Evolutionary conservation across 371 early-diverging fungal genomes (phyloP).

Genomic region (Zopfochytrium polystomum): DNA sequence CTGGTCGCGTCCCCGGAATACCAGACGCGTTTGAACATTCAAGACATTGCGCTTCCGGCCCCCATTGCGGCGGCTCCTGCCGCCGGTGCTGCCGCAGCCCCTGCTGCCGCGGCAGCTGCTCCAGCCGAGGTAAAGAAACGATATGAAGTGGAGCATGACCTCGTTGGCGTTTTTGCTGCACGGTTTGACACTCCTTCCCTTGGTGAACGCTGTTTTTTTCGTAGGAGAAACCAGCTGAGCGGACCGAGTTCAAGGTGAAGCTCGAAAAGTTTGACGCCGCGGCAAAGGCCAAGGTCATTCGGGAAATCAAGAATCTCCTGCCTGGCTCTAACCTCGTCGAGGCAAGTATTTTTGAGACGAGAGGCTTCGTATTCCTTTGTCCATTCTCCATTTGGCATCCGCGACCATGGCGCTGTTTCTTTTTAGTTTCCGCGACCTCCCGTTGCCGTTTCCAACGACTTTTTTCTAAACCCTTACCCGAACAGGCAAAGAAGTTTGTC

Average conservation of each 20-base stretch:
- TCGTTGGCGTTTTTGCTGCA: neutral
- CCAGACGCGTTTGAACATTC: slow-evolving; percentile 85
- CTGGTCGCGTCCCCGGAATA: neutral
- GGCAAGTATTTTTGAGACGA: slow-evolving; percentile 26
- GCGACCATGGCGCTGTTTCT: slow-evolving; percentile 3
- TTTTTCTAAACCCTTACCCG: slow-evolving; percentile 9
- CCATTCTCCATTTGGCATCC: neutral
- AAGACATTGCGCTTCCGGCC: slow-evolving; percentile 85
- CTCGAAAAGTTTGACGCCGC: slow-evolving; percentile 94
- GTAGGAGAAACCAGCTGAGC: slow-evolving; percentile 82
- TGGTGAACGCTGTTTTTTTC: neutral
- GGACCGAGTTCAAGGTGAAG: slow-evolving; percentile 91
- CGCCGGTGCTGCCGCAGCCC: slow-evolving; percentile 63
- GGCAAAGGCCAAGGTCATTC: slow-evolving; percentile 94
- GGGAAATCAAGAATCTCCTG: slow-evolving; percentile 91
- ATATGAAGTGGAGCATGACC: slow-evolving; percentile 35
- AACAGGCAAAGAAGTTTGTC: slow-evolving; percentile 94
- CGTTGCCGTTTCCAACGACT: too few species aligned
- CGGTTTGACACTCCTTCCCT: neutral
- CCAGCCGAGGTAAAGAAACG: slow-evolving; percentile 14
- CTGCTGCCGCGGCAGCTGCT: slow-evolving; percentile 41
- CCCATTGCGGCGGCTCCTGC: slow-evolving; percentile 61
- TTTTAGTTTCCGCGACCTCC: slow-evolving; percentile 5
- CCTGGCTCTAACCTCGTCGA: slow-evolving; percentile 94
- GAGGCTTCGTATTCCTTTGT: neutral